phyloP scores from a whole-genome alignment of 164 flowering plant genomes.

The Stephania japonica region DNA sequence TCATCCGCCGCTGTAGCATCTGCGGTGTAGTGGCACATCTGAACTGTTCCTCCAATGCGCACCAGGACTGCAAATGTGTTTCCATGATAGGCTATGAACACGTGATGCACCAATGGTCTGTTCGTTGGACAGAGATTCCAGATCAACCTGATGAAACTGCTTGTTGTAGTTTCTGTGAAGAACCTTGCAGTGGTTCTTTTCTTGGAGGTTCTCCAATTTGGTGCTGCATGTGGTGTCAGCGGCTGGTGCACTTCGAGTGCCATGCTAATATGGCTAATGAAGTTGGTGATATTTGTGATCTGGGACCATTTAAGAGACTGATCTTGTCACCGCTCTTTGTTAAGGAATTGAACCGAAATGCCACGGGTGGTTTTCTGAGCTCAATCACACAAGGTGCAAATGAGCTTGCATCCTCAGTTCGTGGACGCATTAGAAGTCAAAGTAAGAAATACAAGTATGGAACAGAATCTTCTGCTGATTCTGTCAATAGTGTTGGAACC shows the following conservation, averaged over 20 bases:
- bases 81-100: constrained; percentile 75
- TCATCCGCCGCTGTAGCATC: constrained; percentile 57
- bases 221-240: constrained; percentile 99
- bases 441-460: constrained; percentile 70
- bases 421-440: constrained; percentile 70
- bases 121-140: constrained; percentile 72
- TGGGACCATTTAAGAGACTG: constrained; percentile 81
- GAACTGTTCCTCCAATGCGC: constrained; percentile 65
- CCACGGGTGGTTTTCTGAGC: constrained; percentile 66
- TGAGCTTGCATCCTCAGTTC: constrained; percentile 88
- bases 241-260: constrained; percentile 92
- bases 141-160: constrained; percentile 82
- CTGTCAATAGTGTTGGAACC: constrained; percentile 33
- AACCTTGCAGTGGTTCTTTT: constrained; percentile 84
- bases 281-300: constrained; percentile 85
- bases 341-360: constrained; percentile 45
- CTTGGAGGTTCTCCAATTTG: constrained; percentile 96
- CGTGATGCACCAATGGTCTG: constrained; percentile 91
- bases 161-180: constrained; percentile 85
- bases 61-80: constrained; percentile 88
- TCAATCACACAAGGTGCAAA: constrained; percentile 95
- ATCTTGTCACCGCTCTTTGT: constrained; percentile 83
- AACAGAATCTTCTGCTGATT: constrained; percentile 51
- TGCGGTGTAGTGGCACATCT: constrained; percentile 91
- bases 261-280: constrained; percentile 66